Evolutionary conservation across 2,329 filamentous ascomycete species (phyloP).

Genomic region (Ascochyta koolunga): DNA sequence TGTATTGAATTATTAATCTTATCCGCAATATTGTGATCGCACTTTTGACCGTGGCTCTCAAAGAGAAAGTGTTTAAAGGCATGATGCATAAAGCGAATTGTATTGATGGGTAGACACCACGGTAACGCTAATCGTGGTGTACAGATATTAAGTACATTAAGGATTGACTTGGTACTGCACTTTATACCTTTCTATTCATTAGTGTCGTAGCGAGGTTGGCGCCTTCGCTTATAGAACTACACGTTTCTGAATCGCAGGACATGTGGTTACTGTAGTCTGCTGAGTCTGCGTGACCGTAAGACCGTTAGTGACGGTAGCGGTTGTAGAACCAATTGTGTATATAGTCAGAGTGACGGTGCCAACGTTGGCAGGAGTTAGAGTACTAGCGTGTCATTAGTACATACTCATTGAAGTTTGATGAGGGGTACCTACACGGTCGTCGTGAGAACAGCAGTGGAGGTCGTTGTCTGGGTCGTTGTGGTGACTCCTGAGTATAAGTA

Average conservation of each 20-base stretch:
- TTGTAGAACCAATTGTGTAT: constrained; percentile 1
- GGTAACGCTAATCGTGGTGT: not conserved
- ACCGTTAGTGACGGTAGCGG: constrained; percentile 1
- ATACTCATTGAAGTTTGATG: not conserved
- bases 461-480: constrained; percentile 4
- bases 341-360: constrained; percentile 7
- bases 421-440: constrained; percentile 4
- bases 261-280: constrained; percentile 7
- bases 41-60: too few relatives aligned
- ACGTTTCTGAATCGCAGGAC: not conserved
- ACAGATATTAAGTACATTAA: not conserved
- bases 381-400: not conserved
- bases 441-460: not conserved
- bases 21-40: too few relatives aligned
- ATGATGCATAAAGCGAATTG: not conserved
- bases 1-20: too few relatives aligned
- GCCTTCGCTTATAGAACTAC: not conserved
- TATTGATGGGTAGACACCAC: not conserved
- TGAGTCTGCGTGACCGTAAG: not conserved
- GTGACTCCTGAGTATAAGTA: constrained; percentile 7
- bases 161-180: not conserved
- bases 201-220: not conserved
- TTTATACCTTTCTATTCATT: not conserved
- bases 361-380: constrained; percentile 1
- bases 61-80: too few relatives aligned